phyloP scores from a whole-genome alignment of 768 basidiomycete genomes.

The Phylloporus scabripes region DNA sequence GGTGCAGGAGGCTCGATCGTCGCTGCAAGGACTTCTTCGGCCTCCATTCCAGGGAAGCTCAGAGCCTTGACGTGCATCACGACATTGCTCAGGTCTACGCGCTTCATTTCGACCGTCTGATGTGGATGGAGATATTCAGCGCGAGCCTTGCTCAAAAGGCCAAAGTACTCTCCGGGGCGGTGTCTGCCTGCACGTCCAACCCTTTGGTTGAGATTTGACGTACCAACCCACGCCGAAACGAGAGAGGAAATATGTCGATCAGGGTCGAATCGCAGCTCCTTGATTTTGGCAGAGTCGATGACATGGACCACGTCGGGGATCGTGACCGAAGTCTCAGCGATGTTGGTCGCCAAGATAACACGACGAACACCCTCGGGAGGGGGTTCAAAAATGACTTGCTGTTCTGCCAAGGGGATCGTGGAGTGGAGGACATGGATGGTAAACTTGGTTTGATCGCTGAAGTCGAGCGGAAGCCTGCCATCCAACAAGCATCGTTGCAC shows the following conservation, averaged over 20 bases:
- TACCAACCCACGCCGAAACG: slow-evolving; percentile 87
- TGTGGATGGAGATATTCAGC: slow-evolving; percentile 62
- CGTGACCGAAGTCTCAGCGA: slow-evolving; percentile 92
- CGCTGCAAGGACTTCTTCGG: slow-evolving; percentile 79
- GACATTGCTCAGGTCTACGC: slow-evolving; percentile 82
- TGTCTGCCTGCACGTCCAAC: slow-evolving; percentile 92
- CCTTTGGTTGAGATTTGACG: slow-evolving; percentile 85
- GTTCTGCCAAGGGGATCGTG: slow-evolving; percentile 80
- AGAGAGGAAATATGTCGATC: slow-evolving; percentile 83
- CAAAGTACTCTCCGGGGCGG: slow-evolving; percentile 86
- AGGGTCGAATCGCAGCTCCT: slow-evolving; percentile 87
- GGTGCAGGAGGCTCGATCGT: slow-evolving; percentile 86
- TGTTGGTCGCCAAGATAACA: slow-evolving; percentile 90
- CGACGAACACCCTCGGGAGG: slow-evolving; percentile 73
- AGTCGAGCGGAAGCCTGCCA: slow-evolving; percentile 50
- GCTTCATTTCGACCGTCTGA: slow-evolving; percentile 93
- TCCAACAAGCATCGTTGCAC: slow-evolving; percentile 61
- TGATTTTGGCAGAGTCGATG: slow-evolving; percentile 82
- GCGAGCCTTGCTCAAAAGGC: slow-evolving; percentile 64
- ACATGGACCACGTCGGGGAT: slow-evolving; percentile 96
- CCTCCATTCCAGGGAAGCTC: slow-evolving; percentile 78
- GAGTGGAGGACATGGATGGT: slow-evolving; percentile 85
- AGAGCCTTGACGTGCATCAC: slow-evolving; percentile 97
- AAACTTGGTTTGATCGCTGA: slow-evolving; percentile 53
- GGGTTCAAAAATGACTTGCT: slow-evolving; percentile 85